Base-by-base conservation (phyloP, 176 grass and related monocot species). In the Melocanna baccifera region DNA sequence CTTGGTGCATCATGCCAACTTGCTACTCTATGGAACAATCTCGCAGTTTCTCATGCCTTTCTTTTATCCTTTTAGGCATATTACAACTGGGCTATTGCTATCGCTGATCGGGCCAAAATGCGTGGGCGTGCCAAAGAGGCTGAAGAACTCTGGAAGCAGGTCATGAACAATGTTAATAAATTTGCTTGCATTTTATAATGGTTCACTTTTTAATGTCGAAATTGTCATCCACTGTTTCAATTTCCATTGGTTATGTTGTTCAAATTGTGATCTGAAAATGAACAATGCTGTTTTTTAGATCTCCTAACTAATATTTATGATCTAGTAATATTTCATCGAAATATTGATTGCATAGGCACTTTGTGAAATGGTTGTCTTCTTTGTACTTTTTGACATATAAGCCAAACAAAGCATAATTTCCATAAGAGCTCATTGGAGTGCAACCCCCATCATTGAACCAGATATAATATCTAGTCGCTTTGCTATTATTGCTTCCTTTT, bases 121-220 rank as follows among this genome's bases (percentile, higher is more conserved):
- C 88, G 90, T 23, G 93, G 93, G 47, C 88, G 93, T 73, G 90
- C 93, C 46, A 94, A 92, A 81, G 93, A 94, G 78, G 90, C 90
- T 78, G 93, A 94, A 88, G 93, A 94, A 87, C 85, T 94, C 64
- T 94, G 93, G 90, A 90, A 94, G 77, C 90, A 94, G 93, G 93
- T 92, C 36, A 67, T 66, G 81, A 58, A 67, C 22, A 84, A 41
- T 84, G 20, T 42, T 67, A 28, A 42, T 67, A 76, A 11, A 16
- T 42, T 51, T 41, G 57, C 22, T 29, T 76, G 56, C 34, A 73
- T 83, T 50, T n/a, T 47, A 6, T 20, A 59, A 75, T 25, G 12
- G 6, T 43, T 47, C 10, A 16, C 1, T 73, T 83, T 61, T 47
- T 83, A 23, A 40, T 12, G 7, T 20, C 11, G 4, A 62, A 83